A percentile compares a stretch with the other conserved stretches of the same genome.
phyloP scores from a whole-genome alignment of 306 rosid genomes.

The Cyclanthera cordifolia region DNA sequence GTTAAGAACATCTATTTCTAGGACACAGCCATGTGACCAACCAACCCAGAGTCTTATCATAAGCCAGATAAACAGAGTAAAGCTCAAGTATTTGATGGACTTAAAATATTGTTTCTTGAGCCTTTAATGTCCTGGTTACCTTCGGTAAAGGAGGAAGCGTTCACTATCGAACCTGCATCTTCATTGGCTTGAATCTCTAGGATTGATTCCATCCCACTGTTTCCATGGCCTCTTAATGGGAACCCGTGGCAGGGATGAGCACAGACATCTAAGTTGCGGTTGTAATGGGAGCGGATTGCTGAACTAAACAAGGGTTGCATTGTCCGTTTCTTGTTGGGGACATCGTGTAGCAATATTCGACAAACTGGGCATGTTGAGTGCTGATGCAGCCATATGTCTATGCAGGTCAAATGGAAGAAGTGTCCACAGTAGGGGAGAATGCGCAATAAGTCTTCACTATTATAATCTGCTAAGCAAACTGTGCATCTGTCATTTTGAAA shows the following conservation, averaged over 20 bases:
- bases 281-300: conserved; percentile 32
- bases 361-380: conserved; percentile 87
- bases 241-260: conserved; percentile 37
- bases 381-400: conserved; percentile 90
- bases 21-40: neutral
- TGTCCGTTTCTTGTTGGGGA: conserved; percentile 36
- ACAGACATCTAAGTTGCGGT: conserved; percentile 30
- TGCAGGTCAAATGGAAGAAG: conserved; percentile 76
- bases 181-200: conserved; percentile 37
- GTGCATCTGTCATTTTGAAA: conserved; percentile 47
- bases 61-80: neutral
- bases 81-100: conserved; percentile 53
- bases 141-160: conserved; percentile 24
- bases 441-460: conserved; percentile 54
- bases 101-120: conserved; percentile 47
- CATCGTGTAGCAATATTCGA: conserved; percentile 56
- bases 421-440: conserved; percentile 85
- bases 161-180: conserved; percentile 32
- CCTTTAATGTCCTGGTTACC: conserved; percentile 36
- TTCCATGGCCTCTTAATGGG: conserved; percentile 26
- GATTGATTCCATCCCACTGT: conserved; percentile 28
- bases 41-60: neutral
- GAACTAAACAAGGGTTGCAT: conserved; percentile 70
- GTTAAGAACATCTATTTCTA: conserved; percentile 2
- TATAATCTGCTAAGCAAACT: conserved; percentile 76